Evolutionary conservation across 129 eudicot genomes (phyloP).

Genomic region (Flaveria ramosissima): DNA sequence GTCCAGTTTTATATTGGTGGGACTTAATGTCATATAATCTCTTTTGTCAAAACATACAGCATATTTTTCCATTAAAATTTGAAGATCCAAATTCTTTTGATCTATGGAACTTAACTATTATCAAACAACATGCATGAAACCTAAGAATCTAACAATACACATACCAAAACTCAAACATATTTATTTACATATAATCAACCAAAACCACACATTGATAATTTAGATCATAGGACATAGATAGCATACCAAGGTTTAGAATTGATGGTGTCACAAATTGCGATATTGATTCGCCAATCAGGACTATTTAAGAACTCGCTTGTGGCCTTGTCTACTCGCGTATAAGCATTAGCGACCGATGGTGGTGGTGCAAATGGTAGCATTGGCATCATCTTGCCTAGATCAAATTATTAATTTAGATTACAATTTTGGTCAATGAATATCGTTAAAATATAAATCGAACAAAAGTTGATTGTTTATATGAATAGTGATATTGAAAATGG

Average conservation of each 20-base stretch:
- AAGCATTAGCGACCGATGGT: slow-evolving; percentile 52
- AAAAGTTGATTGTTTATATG: slow-evolving; percentile 15
- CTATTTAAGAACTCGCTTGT: slow-evolving; percentile 83
- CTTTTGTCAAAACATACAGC: too few relatives aligned
- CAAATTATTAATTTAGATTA: background rate
- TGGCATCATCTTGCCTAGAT: slow-evolving; percentile 35
- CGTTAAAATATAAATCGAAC: background rate
- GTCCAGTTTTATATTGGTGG: too few relatives aligned
- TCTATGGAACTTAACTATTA: background rate
- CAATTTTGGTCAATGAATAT: background rate
- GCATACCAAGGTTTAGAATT: slow-evolving; percentile 69
- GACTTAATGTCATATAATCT: too few relatives aligned
- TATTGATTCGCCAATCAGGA: slow-evolving; percentile 93
- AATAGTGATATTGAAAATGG: slow-evolving; percentile 17
- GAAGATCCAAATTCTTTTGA: too few relatives aligned
- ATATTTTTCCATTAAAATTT: too few relatives aligned
- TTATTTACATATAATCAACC: background rate
- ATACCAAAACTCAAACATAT: background rate
- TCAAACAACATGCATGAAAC: background rate
- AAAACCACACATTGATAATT: slow-evolving; percentile 7
- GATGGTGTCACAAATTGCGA: slow-evolving; percentile 72
- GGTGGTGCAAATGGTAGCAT: slow-evolving; percentile 51
- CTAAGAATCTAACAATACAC: slow-evolving; percentile 17
- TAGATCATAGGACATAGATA: background rate
- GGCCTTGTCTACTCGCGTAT: slow-evolving; percentile 83